Evolutionary conservation across 257 asterid species (phyloP), one percentile per base, ranked within the genome.

Genomic region (Asclepias syriaca): DNA sequence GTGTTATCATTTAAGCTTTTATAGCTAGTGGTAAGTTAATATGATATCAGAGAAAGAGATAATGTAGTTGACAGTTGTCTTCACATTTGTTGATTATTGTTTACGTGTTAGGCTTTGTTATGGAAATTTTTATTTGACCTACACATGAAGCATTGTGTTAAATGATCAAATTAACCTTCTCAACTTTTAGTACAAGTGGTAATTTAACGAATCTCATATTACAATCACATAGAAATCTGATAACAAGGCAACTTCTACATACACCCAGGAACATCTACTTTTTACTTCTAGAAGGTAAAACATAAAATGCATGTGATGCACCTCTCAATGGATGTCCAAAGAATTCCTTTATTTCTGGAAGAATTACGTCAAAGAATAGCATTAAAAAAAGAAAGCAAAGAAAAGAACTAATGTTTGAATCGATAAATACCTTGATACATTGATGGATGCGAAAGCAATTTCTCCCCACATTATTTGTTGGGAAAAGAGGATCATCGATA

Each of bases 391-490:
- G 29, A 14, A 8, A 32, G 40, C 48, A 46, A 13, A 65, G 16
- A 19, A 7, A 19, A 37, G 24, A 15, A 22, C 5, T 37, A 12
- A 48, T 29, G 57, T 53, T 49, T 9, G 54, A 60, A 22, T 51
- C 76, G 78, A 69, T 66, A 77, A 61, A 59, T 56, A 94, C 99
- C 99, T 95, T 95, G 82, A 95, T 87, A 77, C 99, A 95, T 84
- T 95, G 99, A 87, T 95, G 98, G 80, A 95, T 86, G 70, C 99
- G 98, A 70, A 95, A 95, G 85, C 99, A 95, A 81, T 95, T 95
- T 82, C 98, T 83, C 81, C 99, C 99, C 72, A 92, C 99, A 80
- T 95, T 95, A 83, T 95, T 90, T 69, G 97, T 79, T 37, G 92
- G 85, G 77, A 85, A 87, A 57, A 95, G 94, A 81, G 99, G 99